These are phyloP conservation scores for Remersonia thermophila DNA, from an alignment of 2,329 filamentous ascomycete genomes.

Conservation along the genomic window DNA sequence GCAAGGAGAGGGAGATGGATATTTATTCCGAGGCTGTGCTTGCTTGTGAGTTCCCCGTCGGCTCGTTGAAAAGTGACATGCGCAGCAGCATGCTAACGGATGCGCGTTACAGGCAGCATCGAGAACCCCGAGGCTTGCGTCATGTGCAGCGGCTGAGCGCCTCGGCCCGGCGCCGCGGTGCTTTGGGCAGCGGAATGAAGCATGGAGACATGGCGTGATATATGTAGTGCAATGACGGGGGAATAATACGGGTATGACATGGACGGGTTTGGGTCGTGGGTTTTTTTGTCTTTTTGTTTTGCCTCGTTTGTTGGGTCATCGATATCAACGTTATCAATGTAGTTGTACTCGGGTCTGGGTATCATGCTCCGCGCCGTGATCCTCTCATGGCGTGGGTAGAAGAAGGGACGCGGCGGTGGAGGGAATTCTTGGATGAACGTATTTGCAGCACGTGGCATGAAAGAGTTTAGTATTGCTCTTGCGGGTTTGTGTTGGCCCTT, in stretches of 20 bases:
- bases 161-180: too few relatives aligned
- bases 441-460: too few relatives aligned
- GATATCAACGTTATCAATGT: not conserved
- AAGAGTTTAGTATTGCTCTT: too few relatives aligned
- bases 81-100: not conserved
- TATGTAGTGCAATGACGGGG: slow-evolving; percentile 8
- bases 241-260: slow-evolving; percentile 7
- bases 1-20: slow-evolving; percentile 67
- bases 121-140: slow-evolving; percentile 90
- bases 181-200: too few relatives aligned
- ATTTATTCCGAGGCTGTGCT: slow-evolving; percentile 92
- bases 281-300: not conserved
- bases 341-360: slow-evolving; percentile 3
- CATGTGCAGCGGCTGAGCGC: slow-evolving; percentile 86
- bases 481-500: too few relatives aligned
- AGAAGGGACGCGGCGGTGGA: too few relatives aligned
- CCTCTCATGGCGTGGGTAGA: too few relatives aligned
- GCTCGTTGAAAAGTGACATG: not conserved
- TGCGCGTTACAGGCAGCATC: slow-evolving; percentile 58
- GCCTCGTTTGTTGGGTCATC: not conserved
- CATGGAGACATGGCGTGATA: slow-evolving; percentile 5
- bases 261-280: slow-evolving; percentile 3
- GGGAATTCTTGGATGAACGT: too few relatives aligned
- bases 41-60: slow-evolving; percentile 52
- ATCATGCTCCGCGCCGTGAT: too few relatives aligned